A percentile compares a stretch with the other conserved stretches of the same genome.
Evolutionary conservation across 1,284 basidiomycete genomes (phyloP).

Genomic region (Cystobasidium pallidum): DNA sequence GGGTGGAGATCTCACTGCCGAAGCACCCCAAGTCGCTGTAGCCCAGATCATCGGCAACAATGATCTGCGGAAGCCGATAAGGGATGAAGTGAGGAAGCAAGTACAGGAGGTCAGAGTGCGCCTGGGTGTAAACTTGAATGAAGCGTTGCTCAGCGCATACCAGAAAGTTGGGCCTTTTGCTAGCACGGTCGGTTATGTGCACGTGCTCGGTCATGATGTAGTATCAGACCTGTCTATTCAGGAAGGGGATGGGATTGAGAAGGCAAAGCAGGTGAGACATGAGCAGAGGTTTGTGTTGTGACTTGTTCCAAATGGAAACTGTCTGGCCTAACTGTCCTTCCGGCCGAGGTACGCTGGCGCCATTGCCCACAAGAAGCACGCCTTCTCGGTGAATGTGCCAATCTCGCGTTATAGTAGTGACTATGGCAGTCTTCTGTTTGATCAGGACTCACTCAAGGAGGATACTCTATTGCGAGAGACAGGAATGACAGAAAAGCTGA

Average conservation of each 20-base stretch:
- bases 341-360: neutral
- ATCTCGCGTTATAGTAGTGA: too few relatives aligned
- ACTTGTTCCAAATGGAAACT: too few relatives aligned
- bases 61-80: neutral
- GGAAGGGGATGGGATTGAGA: neutral
- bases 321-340: neutral
- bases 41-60: conserved; percentile 23
- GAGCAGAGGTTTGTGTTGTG: too few relatives aligned
- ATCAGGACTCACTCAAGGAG: too few relatives aligned
- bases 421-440: too few relatives aligned
- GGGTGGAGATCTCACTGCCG: conserved; percentile 48
- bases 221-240: neutral
- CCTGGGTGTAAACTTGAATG: neutral
- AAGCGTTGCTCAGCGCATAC: neutral
- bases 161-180: conserved; percentile 24
- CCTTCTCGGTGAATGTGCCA: neutral
- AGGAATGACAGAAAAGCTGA: too few relatives aligned
- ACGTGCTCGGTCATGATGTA: neutral
- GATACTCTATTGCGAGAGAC: too few relatives aligned
- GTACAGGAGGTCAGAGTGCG: neutral
- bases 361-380: neutral
- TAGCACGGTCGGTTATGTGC: neutral
- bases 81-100: neutral
- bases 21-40: conserved; percentile 46
- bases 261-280: neutral